These are phyloP conservation scores for Arthonia radiata DNA, from an alignment of 495 filamentous ascomycete species.

Conservation along the genomic window DNA sequence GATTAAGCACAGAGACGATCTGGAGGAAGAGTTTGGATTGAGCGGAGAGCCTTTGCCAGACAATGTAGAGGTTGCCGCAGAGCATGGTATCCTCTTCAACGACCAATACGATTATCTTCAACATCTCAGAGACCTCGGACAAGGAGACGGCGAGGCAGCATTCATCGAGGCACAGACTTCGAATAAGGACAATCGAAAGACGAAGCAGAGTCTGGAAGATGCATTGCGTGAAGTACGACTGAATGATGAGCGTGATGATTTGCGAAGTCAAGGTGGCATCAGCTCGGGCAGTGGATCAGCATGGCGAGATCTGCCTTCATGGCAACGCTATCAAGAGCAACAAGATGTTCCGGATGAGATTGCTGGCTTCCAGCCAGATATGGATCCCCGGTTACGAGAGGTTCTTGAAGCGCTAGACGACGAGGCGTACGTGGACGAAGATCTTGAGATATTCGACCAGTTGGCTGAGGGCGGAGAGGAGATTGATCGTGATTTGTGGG, in stretches of 20 bases:
- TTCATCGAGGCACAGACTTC: slow-evolving; percentile 48
- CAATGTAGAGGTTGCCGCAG: slow-evolving; percentile 92
- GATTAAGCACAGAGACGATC: slow-evolving; percentile 39
- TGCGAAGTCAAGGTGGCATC: slow-evolving; percentile 9
- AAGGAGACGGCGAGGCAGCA: slow-evolving; percentile 33
- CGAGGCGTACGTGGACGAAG: slow-evolving; percentile 77
- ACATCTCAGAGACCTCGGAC: slow-evolving; percentile 67
- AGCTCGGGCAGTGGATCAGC: neutral
- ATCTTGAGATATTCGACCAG: slow-evolving; percentile 56
- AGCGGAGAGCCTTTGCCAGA: slow-evolving; percentile 33
- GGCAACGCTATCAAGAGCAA: slow-evolving; percentile 71
- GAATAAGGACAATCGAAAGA: slow-evolving; percentile 38
- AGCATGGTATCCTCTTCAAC: slow-evolving; percentile 69
- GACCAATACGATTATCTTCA: slow-evolving; percentile 99
- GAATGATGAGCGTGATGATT: slow-evolving; percentile 26
- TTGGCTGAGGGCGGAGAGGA: slow-evolving; percentile 44
- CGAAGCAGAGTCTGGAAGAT: slow-evolving; percentile 55
- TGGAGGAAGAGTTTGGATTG: slow-evolving; percentile 51
- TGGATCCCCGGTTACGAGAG: slow-evolving; percentile 86
- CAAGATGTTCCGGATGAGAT: slow-evolving; percentile 80
- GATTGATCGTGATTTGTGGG: slow-evolving; percentile 40
- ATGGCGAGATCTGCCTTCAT: slow-evolving; percentile 27
- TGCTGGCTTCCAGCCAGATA: slow-evolving; percentile 85
- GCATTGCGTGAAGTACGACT: slow-evolving; percentile 43
- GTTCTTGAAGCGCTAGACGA: slow-evolving; percentile 88